These are phyloP conservation scores for Silene coronaria DNA, from an alignment of 179 eudicot species.

Conservation along the genomic window DNA sequence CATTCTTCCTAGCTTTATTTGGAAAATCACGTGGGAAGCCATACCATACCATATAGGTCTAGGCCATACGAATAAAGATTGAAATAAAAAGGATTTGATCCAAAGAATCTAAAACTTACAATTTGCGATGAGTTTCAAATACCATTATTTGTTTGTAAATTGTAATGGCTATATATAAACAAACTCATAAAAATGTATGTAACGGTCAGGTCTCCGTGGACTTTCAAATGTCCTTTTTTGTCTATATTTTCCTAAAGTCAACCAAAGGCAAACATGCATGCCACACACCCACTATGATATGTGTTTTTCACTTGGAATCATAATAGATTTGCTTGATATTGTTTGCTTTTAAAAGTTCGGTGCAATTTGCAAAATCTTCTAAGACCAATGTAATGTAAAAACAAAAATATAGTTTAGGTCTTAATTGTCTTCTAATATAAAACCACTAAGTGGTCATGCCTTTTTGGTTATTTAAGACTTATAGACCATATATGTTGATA, in stretches of 20 bases:
- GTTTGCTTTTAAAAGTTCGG: background rate
- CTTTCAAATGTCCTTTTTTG: background rate
- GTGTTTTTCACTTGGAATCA: constrained; percentile 1
- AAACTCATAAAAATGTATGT: background rate
- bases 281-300: background rate
- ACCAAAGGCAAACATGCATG: constrained; percentile 17
- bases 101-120: constrained; percentile 11
- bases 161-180: background rate
- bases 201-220: constrained; percentile 8
- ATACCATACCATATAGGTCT: background rate
- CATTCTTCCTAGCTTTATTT: background rate
- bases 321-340: background rate
- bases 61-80: background rate
- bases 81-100: background rate
- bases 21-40: background rate
- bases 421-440: too few species aligned
- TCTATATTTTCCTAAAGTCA: background rate
- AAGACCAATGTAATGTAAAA: background rate
- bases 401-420: background rate
- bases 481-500: too few species aligned
- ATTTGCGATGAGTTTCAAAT: constrained; percentile 13
- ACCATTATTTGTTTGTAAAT: background rate
- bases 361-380: background rate
- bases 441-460: too few species aligned
- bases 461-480: too few species aligned